phyloP scores from a whole-genome alignment of 108 stramenopile species.

The Craspedostauros australis region DNA sequence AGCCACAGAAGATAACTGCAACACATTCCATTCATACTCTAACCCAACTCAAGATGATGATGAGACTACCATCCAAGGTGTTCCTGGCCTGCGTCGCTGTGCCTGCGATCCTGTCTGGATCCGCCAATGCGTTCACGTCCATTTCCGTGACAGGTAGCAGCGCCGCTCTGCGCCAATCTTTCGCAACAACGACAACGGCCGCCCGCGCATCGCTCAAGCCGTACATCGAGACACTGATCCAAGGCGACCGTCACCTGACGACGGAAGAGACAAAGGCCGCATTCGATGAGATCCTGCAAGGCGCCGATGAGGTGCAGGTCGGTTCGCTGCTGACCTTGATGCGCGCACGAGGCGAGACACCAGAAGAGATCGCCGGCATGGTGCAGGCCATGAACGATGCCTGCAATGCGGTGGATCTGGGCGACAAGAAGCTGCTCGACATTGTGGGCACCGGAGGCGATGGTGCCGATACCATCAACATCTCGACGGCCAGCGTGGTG shows the following conservation, averaged over 20 bases:
- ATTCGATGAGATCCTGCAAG: constrained; percentile 68
- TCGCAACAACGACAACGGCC: too few species aligned
- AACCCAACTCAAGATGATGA: too few species aligned
- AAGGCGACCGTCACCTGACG: constrained; percentile 69
- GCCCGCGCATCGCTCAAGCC: constrained; percentile 54
- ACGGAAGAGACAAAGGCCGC: constrained; percentile 76
- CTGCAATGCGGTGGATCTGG: constrained; percentile 63
- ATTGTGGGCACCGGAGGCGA: constrained; percentile 99
- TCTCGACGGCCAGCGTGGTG: constrained; percentile 90
- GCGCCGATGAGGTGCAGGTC: constrained; percentile 79
- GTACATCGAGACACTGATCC: constrained; percentile 83
- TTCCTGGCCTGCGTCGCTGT: too few species aligned
- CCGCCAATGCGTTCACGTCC: too few species aligned
- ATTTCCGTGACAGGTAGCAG: too few species aligned
- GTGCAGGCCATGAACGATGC: constrained; percentile 91
- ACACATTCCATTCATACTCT: too few species aligned
- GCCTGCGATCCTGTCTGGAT: too few species aligned
- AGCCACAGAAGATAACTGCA: too few species aligned
- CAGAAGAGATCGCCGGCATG: constrained; percentile 93
- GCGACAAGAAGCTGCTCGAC: constrained; percentile 77
- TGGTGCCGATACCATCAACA: constrained; percentile 98
- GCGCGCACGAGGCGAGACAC: constrained; percentile 87
- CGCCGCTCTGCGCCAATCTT: too few species aligned
- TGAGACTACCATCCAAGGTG: too few species aligned
- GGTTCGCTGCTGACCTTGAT: constrained; percentile 85